These are phyloP conservation scores for Elsinoe perseae DNA, from an alignment of 2,329 filamentous ascomycete genomes.

Conservation along the genomic window DNA sequence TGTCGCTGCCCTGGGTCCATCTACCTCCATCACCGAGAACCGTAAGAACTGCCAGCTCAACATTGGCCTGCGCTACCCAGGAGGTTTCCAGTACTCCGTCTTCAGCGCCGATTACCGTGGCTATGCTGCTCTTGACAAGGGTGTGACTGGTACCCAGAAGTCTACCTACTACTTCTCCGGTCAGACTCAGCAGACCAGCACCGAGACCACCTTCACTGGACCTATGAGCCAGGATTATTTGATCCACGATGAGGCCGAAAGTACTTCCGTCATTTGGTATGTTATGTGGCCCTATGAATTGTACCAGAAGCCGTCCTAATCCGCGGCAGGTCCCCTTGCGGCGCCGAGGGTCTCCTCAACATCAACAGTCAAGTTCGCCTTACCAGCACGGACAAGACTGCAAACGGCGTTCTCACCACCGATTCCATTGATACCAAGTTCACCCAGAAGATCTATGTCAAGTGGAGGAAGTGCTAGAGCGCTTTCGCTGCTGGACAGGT, in stretches of 20 bases:
- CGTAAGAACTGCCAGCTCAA: constrained; percentile 35
- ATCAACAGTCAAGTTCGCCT: constrained; percentile 13
- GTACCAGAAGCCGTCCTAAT: background rate
- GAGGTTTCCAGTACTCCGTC: constrained; percentile 33
- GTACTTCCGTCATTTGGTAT: constrained; percentile 13
- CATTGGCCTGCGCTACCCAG: constrained; percentile 27
- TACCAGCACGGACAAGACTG: constrained; percentile 9
- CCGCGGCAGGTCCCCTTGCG: constrained; percentile 20
- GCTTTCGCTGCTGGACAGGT: background rate
- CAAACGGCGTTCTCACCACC: constrained; percentile 15
- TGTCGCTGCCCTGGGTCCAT: constrained; percentile 41
- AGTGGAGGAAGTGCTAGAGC: constrained; percentile 17
- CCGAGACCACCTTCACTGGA: constrained; percentile 13
- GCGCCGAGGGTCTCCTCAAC: constrained; percentile 19
- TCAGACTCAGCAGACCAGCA: constrained; percentile 25
- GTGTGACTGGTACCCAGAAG: constrained; percentile 31
- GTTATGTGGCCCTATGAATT: no score
- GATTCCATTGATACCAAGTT: constrained; percentile 17
- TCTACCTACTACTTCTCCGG: constrained; percentile 34
- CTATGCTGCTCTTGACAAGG: constrained; percentile 30
- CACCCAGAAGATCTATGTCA: constrained; percentile 15
- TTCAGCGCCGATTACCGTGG: constrained; percentile 31
- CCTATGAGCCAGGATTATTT: constrained; percentile 17
- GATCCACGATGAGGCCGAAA: constrained; percentile 14
- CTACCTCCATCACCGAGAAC: constrained; percentile 23